Evolutionary conservation across 768 basidiomycete genomes (phyloP).

Genomic region (Tricholomella constricta): DNA sequence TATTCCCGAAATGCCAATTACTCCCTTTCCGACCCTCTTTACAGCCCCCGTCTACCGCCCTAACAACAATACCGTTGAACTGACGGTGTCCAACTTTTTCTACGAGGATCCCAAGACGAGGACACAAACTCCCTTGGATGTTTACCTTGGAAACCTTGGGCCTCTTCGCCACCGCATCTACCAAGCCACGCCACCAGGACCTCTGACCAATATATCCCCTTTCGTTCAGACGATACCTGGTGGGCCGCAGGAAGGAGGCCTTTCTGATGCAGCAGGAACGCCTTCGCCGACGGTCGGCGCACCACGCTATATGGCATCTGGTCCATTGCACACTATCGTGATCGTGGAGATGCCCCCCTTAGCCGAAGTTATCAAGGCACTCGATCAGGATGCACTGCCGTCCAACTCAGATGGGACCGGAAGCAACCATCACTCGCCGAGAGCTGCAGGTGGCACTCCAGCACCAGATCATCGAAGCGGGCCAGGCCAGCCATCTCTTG

Average conservation of each 20-base stretch:
- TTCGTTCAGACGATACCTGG: slow-evolving; percentile 53
- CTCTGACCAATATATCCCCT: slow-evolving; percentile 62
- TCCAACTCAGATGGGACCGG: slow-evolving; percentile 39
- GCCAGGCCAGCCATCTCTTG: slow-evolving; percentile 39
- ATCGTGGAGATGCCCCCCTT: slow-evolving; percentile 85
- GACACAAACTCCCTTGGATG: slow-evolving; percentile 71
- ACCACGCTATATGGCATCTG: slow-evolving; percentile 53
- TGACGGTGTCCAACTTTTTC: slow-evolving; percentile 89
- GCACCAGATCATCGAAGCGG: slow-evolving; percentile 28
- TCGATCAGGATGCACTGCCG: slow-evolving; percentile 69
- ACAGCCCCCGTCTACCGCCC: slow-evolving; percentile 76
- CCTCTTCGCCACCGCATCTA: slow-evolving; percentile 80
- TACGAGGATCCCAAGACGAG: slow-evolving; percentile 71
- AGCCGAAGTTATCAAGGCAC: slow-evolving; percentile 72
- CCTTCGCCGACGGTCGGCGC: slow-evolving; percentile 31
- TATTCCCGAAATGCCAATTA: slow-evolving; percentile 79
- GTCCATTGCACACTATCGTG: slow-evolving; percentile 75
- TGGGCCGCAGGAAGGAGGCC: slow-evolving; percentile 36
- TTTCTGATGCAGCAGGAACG: slow-evolving; percentile 30
- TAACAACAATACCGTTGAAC: slow-evolving; percentile 71
- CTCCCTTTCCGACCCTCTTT: slow-evolving; percentile 87
- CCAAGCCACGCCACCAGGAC: slow-evolving; percentile 70
- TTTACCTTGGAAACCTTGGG: slow-evolving; percentile 89
- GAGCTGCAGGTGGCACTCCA: slow-evolving; percentile 24
- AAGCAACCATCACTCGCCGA: slow-evolving; percentile 36